Base-by-base conservation (phyloP, 805 yeast species). In the Myxozyma neglecta region DNA sequence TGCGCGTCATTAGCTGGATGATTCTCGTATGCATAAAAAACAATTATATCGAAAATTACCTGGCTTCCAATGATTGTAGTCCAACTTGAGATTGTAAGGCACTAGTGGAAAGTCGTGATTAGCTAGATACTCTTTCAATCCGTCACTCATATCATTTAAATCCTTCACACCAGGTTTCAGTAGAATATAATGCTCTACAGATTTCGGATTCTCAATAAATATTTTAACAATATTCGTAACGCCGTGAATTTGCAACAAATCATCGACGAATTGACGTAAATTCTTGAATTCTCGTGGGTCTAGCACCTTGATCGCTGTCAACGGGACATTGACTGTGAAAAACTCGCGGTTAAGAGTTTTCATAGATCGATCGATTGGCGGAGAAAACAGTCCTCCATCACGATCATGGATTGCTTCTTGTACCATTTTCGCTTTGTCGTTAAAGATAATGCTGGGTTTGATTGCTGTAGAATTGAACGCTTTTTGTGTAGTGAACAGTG, bases 61-160 rank as follows among this genome's bases (percentile, higher is more conserved):
- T 0, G 92, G 80, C 67, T 85, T 85, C 98, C 98, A 94, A 73
- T 84, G 89, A 53, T 84, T 80, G 72, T 94, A 94, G 64, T 80
- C 87, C 54, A 94, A 74, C 0, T 70, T 72, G 60, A 90, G 77
- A 2, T 75, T 77, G 70, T 88, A 85, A 1, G 86, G 83, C 43
- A 74, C 73, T 11, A 88, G 71, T 5, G 49, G 46, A 35, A 72
- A 42, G 11, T 57, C 71, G 1, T 79, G 75, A 48, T 79, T 77
- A 36, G 77, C 68, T 1, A 92, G 74, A 59, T 80, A 80, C 11
- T 74, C 74, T 34, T 74, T 65, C 0, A 89, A 80, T 11, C 71
- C 74, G 0, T 74, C 65, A 0, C 85, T 74, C 13, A 88, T 62
- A 6, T 52, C 61, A 14, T 36, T 18, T 49, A n/a, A 36, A 6